Evolutionary conservation across 2,329 filamentous ascomycete species (phyloP).

Genomic region (Pyrenophora graminea): DNA sequence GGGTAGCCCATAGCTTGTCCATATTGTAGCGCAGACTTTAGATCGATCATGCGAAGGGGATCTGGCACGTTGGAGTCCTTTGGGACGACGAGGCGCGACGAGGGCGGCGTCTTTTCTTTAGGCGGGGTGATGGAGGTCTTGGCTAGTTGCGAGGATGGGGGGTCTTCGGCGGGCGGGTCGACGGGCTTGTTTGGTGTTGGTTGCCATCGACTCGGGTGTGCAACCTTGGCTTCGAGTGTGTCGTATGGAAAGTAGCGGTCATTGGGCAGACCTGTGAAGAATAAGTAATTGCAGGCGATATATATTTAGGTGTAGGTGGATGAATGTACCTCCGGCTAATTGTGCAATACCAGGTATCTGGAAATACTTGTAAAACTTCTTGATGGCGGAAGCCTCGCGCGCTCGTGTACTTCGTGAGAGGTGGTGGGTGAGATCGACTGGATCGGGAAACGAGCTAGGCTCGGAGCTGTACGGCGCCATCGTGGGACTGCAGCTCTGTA

Average conservation of each 20-base stretch:
- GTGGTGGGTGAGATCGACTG: slow-evolving; percentile 79
- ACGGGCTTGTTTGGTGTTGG: slow-evolving; percentile 68
- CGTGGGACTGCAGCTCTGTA: background rate
- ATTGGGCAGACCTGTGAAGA: slow-evolving; percentile 71
- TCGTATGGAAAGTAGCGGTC: slow-evolving; percentile 86
- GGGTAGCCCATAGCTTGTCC: slow-evolving; percentile 81
- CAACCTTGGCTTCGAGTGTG: slow-evolving; percentile 80
- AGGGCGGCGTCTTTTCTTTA: slow-evolving; percentile 34
- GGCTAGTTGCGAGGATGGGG: slow-evolving; percentile 29
- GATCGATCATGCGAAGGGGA: slow-evolving; percentile 72
- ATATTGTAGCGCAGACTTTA: slow-evolving; percentile 84
- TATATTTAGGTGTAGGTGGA: background rate
- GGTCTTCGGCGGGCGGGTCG: slow-evolving; percentile 46
- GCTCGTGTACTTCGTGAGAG: slow-evolving; percentile 71
- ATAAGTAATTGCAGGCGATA: slow-evolving; percentile 17
- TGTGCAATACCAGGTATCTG: slow-evolving; percentile 64
- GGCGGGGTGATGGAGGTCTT: slow-evolving; percentile 35
- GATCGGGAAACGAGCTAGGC: slow-evolving; percentile 49
- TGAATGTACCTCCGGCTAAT: slow-evolving; percentile 59
- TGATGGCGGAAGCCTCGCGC: slow-evolving; percentile 69
- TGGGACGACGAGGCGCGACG: slow-evolving; percentile 69
- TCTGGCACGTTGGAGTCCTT: slow-evolving; percentile 65
- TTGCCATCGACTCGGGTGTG: slow-evolving; percentile 73
- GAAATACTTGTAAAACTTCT: slow-evolving; percentile 87
- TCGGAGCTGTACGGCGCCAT: slow-evolving; percentile 35